Evolutionary conservation across 2,329 filamentous ascomycete genomes (phyloP), one percentile per base, ranked within the genome.

Genomic region (Neonectria faginata): DNA sequence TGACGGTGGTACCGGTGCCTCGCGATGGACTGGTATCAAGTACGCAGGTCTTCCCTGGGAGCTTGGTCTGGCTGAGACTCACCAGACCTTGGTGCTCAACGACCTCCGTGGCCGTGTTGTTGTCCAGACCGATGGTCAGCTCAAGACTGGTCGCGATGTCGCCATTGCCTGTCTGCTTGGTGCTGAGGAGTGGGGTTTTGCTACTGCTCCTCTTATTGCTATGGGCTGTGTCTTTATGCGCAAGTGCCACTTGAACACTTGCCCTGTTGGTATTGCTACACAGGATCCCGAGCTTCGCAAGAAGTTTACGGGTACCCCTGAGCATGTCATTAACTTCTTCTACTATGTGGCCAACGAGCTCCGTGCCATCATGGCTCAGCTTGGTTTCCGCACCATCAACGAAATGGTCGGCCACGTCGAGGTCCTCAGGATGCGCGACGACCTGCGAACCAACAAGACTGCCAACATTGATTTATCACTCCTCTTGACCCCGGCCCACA

Each of bases 271-370:
- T 79, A 97, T 98, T 65, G 95, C 95, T 3, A 97, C 94, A 0
- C 95, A 98, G 77, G 94, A 97, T 74, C 94, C 94, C n/a, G 92
- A 95, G 77, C 86, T 98, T 2, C 89, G 95, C 65, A 92, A 94
- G 86, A 98, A 97, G 82, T 97, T 98, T 80, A 85, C 90, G 71
- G 95, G 95, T 67, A 94, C 93, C 1, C 94, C 95, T 11, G 95
- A 98, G 82, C 93, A 97, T 73, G 94, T 97, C 62, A 97, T 98
- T 81, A 98, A 97, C 86, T 97, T 97, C 85, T 97, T 97, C 83
- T 98, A 97, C 84, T 98, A 97, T 76, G 87, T 98, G 57, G 92
- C 95, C 72, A 98, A 98, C 76, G 95, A 98, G 83, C 88, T 98
- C 63, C 91, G 95, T 77, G 93, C 94, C 39, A 97, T 98, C 81